Evolutionary conservation across 1,284 basidiomycete genomes (phyloP), one percentile per base, ranked within the genome.

Genomic region (Albatrellus sp.): DNA sequence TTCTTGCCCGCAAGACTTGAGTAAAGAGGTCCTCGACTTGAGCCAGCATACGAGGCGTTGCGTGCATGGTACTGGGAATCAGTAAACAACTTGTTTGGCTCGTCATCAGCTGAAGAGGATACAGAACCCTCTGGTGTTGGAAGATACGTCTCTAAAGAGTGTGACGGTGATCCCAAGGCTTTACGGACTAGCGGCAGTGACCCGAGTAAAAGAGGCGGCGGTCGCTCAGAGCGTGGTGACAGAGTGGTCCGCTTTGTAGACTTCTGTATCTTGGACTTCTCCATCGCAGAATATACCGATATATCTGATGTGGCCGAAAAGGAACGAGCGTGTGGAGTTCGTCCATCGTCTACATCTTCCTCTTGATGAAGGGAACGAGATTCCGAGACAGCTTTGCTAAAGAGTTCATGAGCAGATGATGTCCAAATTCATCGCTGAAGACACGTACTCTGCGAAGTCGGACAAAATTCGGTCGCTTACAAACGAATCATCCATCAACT

Each of bases 1-100:
- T 93, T 90, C 65, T 90, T 91, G 29, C 70, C 68, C 1, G 69
- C 59, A 3, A 84, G 63, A 5, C 65, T 63, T 20, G 58, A 53
- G 13, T 63, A 63, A 5, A 48, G 37, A 39, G 59, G 56, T 44
- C 63, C 55, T 41, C 63, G 61, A 42, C 58, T 62, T 50, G 64
- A 66, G 38, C 57, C 54, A 11, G 70, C 66, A 52, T 74, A 73
- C 0, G 81, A 83, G n/a, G 70, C 69, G 50, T 75, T 76, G 34
- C 78, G 72, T 42, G 61, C 64, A 57, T 86, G 74, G 28, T 48
- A 52, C 34, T 49, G 54, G 28, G 49, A 38, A 17, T 47, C 46
- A 9, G 49, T 42, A 9, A 42, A 49, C 36, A 14, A 48, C 43
- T 41, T 54, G 49, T 31, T 46, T 42, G 34, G 51, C 11, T 60